Percentiles rank a stretch among this genome's conserved stretches.
Conservation (phyloP, 208 protist species). For the Kentomonas sorsogonicus region DNA sequence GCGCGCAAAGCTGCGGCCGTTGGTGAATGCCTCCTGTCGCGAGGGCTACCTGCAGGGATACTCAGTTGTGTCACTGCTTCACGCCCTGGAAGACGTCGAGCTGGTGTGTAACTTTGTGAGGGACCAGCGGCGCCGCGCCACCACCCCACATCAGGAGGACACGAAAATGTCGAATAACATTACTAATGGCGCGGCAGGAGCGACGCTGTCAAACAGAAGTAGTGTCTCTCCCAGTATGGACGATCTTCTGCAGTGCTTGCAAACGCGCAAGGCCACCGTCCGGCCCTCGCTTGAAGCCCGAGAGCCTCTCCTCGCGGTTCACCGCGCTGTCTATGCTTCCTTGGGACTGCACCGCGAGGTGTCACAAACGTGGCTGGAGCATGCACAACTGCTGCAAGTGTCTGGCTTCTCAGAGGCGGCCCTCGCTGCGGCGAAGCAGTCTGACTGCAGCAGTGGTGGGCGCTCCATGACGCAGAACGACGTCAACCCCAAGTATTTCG, state of each 20-base stretch:
- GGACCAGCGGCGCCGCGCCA: neutral
- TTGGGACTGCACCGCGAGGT: conserved; percentile 49
- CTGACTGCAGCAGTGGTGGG: conserved; percentile 21
- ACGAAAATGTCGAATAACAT: no score
- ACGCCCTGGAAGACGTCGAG: conserved; percentile 78
- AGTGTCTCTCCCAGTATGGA: no score
- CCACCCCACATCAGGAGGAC: no score
- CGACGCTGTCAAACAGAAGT: no score
- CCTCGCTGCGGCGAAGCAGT: conserved; percentile 59
- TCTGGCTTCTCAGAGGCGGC: conserved; percentile 73
- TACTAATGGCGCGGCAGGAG: no score
- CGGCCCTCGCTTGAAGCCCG: conserved; percentile 60
- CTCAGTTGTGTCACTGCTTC: conserved; percentile 53
- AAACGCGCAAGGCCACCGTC: conserved; percentile 28
- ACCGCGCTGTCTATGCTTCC: conserved; percentile 69
- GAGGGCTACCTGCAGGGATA: conserved; percentile 77
- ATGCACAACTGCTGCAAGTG: conserved; percentile 78
- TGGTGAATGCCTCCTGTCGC: conserved; percentile 46
- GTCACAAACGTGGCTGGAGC: conserved; percentile 68
- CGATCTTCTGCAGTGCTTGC: no score
- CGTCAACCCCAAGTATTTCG: conserved; percentile 37
- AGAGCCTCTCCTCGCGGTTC: conserved; percentile 79
- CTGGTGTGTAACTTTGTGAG: conserved; percentile 34
- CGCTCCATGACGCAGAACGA: neutral
- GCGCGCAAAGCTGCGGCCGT: conserved; percentile 42